Evolutionary conservation across 2,329 filamentous ascomycete species (phyloP).

Genomic region (Microthyrium microscopicum): DNA sequence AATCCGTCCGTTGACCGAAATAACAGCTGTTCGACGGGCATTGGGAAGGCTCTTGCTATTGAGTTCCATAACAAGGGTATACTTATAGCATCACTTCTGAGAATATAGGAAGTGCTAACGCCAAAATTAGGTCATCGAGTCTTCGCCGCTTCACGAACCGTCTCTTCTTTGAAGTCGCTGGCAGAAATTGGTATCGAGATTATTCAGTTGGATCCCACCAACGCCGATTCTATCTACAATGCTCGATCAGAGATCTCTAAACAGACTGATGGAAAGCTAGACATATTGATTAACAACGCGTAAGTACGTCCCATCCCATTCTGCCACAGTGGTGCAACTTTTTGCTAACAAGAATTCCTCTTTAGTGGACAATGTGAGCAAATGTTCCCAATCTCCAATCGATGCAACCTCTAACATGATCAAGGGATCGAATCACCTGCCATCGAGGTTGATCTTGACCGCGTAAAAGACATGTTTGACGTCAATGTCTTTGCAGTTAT

Average conservation of each 20-base stretch:
- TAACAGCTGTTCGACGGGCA: too few relatives aligned
- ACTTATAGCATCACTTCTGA: not conserved
- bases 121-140: conserved; percentile 31
- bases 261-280: conserved; percentile 30
- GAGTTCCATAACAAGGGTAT: conserved; percentile 34
- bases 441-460: conserved; percentile 34
- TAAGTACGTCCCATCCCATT: conserved; percentile 35
- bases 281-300: conserved; percentile 43
- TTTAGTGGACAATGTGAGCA: too few relatives aligned
- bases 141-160: conserved; percentile 39
- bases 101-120: not conserved
- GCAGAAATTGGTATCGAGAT: conserved; percentile 35
- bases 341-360: not conserved
- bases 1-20: too few relatives aligned
- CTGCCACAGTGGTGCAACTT: conserved; percentile 15
- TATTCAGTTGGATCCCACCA: conserved; percentile 35
- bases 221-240: conserved; percentile 28
- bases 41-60: conserved; percentile 42
- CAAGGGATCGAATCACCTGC: too few relatives aligned
- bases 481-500: conserved; percentile 42
- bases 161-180: conserved; percentile 30
- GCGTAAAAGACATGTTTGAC: conserved; percentile 31
- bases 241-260: conserved; percentile 30
- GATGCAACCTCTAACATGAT: too few relatives aligned
- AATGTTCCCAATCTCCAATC: too few relatives aligned